Evolutionary conservation across 2,329 filamentous ascomycete genomes (phyloP), one percentile per base, ranked within the genome.

Genomic region (Cladosporium halotolerans): DNA sequence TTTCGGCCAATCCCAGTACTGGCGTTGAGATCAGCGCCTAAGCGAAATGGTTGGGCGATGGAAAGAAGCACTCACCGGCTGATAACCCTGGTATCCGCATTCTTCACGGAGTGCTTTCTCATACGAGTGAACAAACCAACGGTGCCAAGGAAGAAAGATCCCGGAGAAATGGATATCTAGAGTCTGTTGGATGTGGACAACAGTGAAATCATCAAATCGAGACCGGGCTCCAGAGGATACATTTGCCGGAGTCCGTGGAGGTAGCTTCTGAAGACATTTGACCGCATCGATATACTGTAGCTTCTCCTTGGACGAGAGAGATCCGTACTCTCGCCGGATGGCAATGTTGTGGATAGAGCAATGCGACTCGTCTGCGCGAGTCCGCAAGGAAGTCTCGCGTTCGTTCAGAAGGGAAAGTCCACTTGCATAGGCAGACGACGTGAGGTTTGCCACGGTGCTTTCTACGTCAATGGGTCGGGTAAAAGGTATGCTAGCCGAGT

Each of bases 1-100:
- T 49, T 71, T 70, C 2, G 72, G 72, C 76, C 78, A 81, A 63
- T 80, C 76, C 63, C 63, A 64, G 53, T 62, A 80, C 67, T 57
- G 57, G 18, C 68, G 67, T 23, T 3, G 19, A 6, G 6, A 23
- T 23, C 19, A 23, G 19, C 19, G 19, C 19, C 19, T 23, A 23
- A 19, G 57, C 62, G 39, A 66, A 68, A 13, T 55, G 64, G 47
- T 71, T 28, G 3, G 10, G 11, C 3, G 11, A 9, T 31, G 11
- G 11, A 18, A 8, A 14, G 6, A 9, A 23, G 19, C 19, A 23
- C 19, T n/a, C 19, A 23, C 19, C 19, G 36, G 36, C 36, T n/a
- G 36, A 39, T 39, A 39, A 3, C 13, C 36, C 3, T 39, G 7
- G 36, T n/a, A 39, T 13, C 36, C 36, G 7, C 36, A 39, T 39